Conservation (phyloP, 2,329 filamentous ascomycete species). For the Botrytis fragariae region DNA sequence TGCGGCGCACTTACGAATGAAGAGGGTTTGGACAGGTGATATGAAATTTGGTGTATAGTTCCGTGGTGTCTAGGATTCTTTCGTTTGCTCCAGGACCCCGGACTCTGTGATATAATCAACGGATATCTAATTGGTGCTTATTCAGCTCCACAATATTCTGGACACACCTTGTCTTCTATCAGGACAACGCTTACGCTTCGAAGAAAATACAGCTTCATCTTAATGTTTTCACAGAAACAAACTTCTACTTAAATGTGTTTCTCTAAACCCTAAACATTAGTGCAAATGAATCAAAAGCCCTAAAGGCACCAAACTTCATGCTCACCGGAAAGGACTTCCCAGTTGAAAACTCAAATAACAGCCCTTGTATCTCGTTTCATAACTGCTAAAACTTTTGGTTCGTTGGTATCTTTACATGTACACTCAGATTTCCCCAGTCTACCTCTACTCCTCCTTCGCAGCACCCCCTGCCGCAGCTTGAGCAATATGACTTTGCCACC, state of each 20-base stretch:
- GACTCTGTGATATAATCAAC: background rate
- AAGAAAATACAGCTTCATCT: background rate
- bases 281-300: background rate
- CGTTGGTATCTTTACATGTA: conserved; percentile 13
- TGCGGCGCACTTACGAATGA: background rate
- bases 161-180: background rate
- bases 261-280: background rate
- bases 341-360: background rate
- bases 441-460: conserved; percentile 1
- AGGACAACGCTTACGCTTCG: background rate
- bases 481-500: conserved; percentile 54
- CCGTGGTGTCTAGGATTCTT: background rate
- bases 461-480: conserved; percentile 8
- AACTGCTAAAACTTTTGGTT: background rate
- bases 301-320: background rate
- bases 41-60: background rate
- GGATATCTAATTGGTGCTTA: background rate
- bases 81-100: background rate
- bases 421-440: background rate
- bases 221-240: background rate
- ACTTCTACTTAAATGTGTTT: background rate
- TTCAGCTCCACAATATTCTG: background rate
- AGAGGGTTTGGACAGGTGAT: background rate
- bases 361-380: background rate
- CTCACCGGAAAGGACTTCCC: background rate